Percentiles rank a stretch among this genome's conserved stretches.
phyloP scores from a whole-genome alignment of 306 rosid genomes.

The Quercus dentata region DNA sequence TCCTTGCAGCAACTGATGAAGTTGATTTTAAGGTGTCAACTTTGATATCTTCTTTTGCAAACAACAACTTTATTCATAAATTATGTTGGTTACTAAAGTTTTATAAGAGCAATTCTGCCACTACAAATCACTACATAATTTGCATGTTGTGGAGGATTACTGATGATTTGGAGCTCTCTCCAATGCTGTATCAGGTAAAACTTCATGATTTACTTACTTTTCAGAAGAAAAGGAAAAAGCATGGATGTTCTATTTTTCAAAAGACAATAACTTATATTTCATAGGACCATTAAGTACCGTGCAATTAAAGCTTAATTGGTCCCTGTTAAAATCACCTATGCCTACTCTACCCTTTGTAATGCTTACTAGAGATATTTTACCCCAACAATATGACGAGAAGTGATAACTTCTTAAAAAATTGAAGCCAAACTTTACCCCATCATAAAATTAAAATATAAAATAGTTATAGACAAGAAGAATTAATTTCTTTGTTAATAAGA shows the following conservation, averaged over 20 bases:
- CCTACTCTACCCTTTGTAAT: too few relatives aligned
- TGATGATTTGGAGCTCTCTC: constrained; percentile 81
- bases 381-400: too few relatives aligned
- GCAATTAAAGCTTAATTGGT: too few relatives aligned
- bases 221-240: background rate
- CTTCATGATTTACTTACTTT: constrained; percentile 20
- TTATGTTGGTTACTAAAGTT: constrained; percentile 94
- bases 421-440: too few relatives aligned
- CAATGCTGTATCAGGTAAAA: constrained; percentile 91
- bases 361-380: too few relatives aligned
- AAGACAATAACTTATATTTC: background rate
- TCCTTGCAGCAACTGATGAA: constrained; percentile 38
- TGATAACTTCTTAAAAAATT: too few relatives aligned
- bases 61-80: constrained; percentile 71
- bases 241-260: background rate
- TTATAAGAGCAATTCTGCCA: constrained; percentile 75
- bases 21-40: constrained; percentile 85
- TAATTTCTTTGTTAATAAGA: too few relatives aligned
- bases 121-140: constrained; percentile 76
- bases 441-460: too few relatives aligned
- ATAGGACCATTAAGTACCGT: too few relatives aligned
- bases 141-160: constrained; percentile 65
- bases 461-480: too few relatives aligned
- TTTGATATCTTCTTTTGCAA: constrained; percentile 69
- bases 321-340: too few relatives aligned